Conservation (phyloP, 768 basidiomycete species). For the Rhodotorula paludigena region DNA sequence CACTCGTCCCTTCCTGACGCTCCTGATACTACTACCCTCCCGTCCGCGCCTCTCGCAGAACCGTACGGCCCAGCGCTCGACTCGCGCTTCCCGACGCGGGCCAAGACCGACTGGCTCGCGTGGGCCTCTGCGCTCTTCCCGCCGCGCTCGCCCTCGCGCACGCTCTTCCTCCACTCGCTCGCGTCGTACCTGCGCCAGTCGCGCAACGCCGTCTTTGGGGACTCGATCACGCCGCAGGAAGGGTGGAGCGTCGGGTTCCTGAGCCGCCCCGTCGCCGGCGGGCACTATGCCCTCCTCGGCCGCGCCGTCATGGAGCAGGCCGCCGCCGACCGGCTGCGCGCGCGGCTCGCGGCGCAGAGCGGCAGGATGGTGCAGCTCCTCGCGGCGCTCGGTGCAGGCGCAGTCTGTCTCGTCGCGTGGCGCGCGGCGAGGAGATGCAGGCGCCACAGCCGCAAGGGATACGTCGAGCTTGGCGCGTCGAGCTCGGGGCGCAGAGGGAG, state of each 20-base stretch:
- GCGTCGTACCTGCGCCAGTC: constrained; percentile 14
- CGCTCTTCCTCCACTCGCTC: constrained; percentile 16
- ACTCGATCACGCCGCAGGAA: constrained; percentile 18
- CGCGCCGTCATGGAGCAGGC: constrained; percentile 2
- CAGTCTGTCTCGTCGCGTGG: neutral
- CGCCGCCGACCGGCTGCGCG: neutral
- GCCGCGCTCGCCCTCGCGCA: neutral
- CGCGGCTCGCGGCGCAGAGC: neutral
- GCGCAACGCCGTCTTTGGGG: constrained; percentile 27
- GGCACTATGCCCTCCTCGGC: constrained; percentile 26
- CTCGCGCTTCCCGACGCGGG: constrained; percentile 19
- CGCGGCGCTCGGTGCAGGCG: neutral
- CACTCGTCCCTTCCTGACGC: neutral
- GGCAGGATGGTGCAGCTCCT: neutral
- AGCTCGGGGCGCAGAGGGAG: neutral
- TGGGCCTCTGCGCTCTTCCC: constrained; percentile 17
- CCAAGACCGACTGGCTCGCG: constrained; percentile 35
- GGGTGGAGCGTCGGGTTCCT: constrained; percentile 35
- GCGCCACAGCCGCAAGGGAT: neutral
- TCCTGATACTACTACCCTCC: too few relatives aligned
- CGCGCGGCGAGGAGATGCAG: neutral
- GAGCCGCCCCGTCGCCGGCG: constrained; percentile 23
- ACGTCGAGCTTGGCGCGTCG: neutral
- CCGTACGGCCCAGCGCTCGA: constrained; percentile 31
- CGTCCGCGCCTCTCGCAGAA: neutral